Conservation (phyloP, 139 green algal genomes). For the Micromonas commoda region DNA sequence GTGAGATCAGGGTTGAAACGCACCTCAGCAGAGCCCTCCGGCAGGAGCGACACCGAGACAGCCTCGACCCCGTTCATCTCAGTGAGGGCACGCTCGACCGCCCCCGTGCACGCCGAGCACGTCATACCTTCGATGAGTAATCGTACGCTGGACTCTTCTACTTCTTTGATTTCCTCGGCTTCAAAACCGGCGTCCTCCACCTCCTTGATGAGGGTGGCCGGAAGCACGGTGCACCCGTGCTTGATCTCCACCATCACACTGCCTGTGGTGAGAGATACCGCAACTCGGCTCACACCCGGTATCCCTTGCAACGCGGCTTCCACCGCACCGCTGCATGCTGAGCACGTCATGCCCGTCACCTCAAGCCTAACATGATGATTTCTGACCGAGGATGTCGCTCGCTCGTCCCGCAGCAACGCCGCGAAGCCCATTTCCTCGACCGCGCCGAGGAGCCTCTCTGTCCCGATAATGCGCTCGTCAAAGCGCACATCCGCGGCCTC, state of each 20-base stretch:
- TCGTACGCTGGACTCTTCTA: conserved; percentile 26
- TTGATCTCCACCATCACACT: background rate
- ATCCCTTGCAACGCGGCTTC: background rate
- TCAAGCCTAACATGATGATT: conserved; percentile 1
- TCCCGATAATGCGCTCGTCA: too few species aligned
- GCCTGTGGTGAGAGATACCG: background rate
- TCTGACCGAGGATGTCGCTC: too few species aligned
- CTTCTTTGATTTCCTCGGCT: conserved; percentile 27
- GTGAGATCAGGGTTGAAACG: conserved; percentile 31
- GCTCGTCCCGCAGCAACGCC: too few species aligned
- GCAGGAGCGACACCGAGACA: conserved; percentile 53
- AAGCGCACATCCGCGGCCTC: too few species aligned
- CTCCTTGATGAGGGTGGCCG: conserved; percentile 44
- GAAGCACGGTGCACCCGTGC: background rate
- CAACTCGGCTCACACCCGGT: background rate
- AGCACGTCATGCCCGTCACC: conserved; percentile 18
- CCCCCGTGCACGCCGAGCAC: conserved; percentile 61
- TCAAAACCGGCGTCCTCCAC: conserved; percentile 75
- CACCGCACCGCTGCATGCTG: background rate
- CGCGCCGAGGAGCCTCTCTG: too few species aligned
- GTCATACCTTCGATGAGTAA: conserved; percentile 69
- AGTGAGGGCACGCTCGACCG: conserved; percentile 59
- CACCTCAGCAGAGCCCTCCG: conserved; percentile 52
- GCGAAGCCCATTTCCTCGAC: too few species aligned
- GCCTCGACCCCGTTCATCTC: conserved; percentile 49